Conservation (phyloP, 2,329 filamentous ascomycete species). For the Botryotinia globosa region DNA sequence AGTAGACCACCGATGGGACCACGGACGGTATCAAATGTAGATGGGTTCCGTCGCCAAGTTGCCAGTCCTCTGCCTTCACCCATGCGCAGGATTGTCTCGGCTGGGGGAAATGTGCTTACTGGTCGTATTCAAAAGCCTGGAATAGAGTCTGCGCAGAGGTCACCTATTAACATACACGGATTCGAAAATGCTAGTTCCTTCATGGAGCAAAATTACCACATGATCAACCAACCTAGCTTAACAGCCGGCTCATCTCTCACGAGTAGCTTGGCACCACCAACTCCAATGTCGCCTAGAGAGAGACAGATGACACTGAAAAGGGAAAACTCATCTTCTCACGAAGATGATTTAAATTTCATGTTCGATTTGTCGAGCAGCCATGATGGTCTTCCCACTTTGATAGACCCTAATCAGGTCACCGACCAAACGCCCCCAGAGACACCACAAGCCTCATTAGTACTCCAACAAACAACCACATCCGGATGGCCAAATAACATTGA, state of each 20-base stretch:
- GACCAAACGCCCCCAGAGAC: slow-evolving; percentile 35
- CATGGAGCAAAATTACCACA: slow-evolving; percentile 35
- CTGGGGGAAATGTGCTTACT: slow-evolving; percentile 34
- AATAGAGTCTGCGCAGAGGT: slow-evolving; percentile 36
- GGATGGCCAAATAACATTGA: slow-evolving; percentile 26
- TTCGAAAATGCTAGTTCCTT: slow-evolving; percentile 33
- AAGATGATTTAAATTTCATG: slow-evolving; percentile 27
- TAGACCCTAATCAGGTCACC: not conserved
- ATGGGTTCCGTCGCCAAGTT: slow-evolving; percentile 32
- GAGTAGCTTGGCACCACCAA: slow-evolving; percentile 37
- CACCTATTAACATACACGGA: slow-evolving; percentile 35
- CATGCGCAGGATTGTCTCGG: slow-evolving; percentile 38
- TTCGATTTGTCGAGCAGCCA: slow-evolving; percentile 25
- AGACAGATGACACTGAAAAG: slow-evolving; percentile 33
- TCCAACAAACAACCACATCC: slow-evolving; percentile 22
- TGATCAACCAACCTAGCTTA: slow-evolving; percentile 29
- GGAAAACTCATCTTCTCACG: slow-evolving; percentile 30
- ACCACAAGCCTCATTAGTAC: slow-evolving; percentile 29
- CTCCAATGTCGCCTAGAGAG: slow-evolving; percentile 37
- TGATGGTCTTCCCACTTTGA: not conserved
- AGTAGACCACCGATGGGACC: slow-evolving; percentile 34
- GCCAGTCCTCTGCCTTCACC: slow-evolving; percentile 36
- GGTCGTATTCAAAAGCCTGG: slow-evolving; percentile 36
- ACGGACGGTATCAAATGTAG: slow-evolving; percentile 36
- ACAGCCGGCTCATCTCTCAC: slow-evolving; percentile 33